Evolutionary conservation across 306 rosid species (phyloP).

Genomic region (Fagus sylvatica): DNA sequence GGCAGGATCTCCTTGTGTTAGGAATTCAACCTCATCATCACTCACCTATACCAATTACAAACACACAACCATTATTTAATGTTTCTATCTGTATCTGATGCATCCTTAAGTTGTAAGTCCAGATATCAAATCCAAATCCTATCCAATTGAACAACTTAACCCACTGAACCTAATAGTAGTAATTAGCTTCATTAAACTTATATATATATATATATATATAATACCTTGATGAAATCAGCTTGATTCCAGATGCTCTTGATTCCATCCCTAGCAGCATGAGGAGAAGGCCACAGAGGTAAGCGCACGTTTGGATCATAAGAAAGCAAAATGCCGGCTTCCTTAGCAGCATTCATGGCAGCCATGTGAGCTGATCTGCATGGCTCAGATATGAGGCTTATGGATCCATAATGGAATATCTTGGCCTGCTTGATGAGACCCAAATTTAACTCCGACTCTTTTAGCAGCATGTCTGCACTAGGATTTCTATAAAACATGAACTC

Average conservation of each 20-base stretch:
- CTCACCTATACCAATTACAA: constrained; percentile 43
- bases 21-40: constrained; percentile 66
- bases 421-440: constrained; percentile 45
- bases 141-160: no score
- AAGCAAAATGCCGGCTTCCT: constrained; percentile 52
- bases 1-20: constrained; percentile 50
- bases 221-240: constrained; percentile 69
- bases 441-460: constrained; percentile 55
- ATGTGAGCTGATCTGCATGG: constrained; percentile 73
- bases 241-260: constrained; percentile 67
- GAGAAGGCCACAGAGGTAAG: constrained; percentile 67
- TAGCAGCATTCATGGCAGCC: constrained; percentile 72
- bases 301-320: constrained; percentile 74
- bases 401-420: constrained; percentile 69
- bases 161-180: no score
- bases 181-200: no score
- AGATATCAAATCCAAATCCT: no score
- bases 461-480: constrained; percentile 74
- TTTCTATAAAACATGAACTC: constrained; percentile 78
- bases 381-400: constrained; percentile 63
- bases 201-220: no score
- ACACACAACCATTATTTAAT: not conserved
- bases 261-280: constrained; percentile 55
- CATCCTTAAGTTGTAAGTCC: no score
- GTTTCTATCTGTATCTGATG: no score